Evolutionary conservation across 257 asterid species (phyloP).

Genomic region (Anisodus acutangulus): DNA sequence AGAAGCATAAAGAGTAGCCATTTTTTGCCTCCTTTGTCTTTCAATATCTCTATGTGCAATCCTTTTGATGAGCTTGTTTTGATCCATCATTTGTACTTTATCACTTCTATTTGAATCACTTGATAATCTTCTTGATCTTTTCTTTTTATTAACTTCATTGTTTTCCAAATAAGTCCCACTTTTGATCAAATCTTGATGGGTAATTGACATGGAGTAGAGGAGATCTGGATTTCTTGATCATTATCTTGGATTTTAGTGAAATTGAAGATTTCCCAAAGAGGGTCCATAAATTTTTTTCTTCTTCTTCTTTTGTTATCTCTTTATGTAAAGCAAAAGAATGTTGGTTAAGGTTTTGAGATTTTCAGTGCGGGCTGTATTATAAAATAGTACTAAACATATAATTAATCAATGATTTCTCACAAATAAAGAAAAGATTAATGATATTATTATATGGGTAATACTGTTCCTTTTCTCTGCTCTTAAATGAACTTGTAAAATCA

Average conservation of each 20-base stretch:
- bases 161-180: no score
- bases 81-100: background rate
- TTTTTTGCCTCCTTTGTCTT: slow-evolving; percentile 47
- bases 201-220: background rate
- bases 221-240: background rate
- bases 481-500: no score
- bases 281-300: background rate
- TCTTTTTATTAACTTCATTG: background rate
- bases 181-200: background rate
- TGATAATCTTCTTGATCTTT: background rate
- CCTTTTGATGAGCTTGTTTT: slow-evolving; percentile 29
- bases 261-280: background rate
- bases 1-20: slow-evolving; percentile 36
- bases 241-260: background rate
- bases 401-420: background rate
- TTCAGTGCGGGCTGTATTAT: background rate
- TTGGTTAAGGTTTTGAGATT: background rate
- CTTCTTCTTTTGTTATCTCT: background rate
- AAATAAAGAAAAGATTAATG: background rate
- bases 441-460: background rate
- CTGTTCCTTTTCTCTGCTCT: background rate
- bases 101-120: background rate
- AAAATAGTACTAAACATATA: no score
- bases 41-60: slow-evolving; percentile 45
- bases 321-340: background rate